phyloP scores from a whole-genome alignment of 257 asterid genomes.

The Scutellaria barbata region DNA sequence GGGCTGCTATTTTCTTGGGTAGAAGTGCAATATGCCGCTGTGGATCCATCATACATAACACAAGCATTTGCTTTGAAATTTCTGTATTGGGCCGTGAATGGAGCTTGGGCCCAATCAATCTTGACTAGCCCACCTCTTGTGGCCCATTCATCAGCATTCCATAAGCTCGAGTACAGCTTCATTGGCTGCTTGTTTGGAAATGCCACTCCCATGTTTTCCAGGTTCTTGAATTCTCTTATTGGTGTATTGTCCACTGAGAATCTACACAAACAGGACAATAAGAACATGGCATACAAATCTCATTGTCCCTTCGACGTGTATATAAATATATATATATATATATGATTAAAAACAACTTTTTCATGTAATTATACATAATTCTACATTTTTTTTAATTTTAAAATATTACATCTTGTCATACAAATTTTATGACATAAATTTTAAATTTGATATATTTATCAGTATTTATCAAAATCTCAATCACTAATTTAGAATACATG shows the following conservation, averaged over 20 bases:
- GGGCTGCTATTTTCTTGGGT: neutral
- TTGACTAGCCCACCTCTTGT: slow-evolving; percentile 57
- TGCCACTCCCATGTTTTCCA: slow-evolving; percentile 45
- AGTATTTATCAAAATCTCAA: too few relatives aligned
- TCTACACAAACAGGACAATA: neutral
- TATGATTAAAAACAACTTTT: too few relatives aligned
- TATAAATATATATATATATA: too few relatives aligned
- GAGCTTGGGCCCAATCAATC: slow-evolving; percentile 57
- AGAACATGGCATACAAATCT: too few relatives aligned
- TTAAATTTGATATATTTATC: too few relatives aligned
- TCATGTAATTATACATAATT: too few relatives aligned
- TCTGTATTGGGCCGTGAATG: slow-evolving; percentile 49
- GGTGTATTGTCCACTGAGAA: slow-evolving; percentile 39
- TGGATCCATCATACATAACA: neutral
- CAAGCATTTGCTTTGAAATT: slow-evolving; percentile 33
- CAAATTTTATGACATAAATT: too few relatives aligned
- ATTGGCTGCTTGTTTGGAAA: slow-evolving; percentile 51
- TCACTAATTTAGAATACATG: too few relatives aligned
- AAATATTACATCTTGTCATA: too few relatives aligned
- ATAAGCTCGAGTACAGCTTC: slow-evolving; percentile 49
- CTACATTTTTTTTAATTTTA: too few relatives aligned
- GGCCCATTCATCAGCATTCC: slow-evolving; percentile 66
- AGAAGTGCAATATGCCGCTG: neutral
- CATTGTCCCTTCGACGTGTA: too few relatives aligned
- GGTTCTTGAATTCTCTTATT: slow-evolving; percentile 50